Evolutionary conservation across 2,329 filamentous ascomycete genomes (phyloP).

Genomic region (Tolypocladium paradoxum): DNA sequence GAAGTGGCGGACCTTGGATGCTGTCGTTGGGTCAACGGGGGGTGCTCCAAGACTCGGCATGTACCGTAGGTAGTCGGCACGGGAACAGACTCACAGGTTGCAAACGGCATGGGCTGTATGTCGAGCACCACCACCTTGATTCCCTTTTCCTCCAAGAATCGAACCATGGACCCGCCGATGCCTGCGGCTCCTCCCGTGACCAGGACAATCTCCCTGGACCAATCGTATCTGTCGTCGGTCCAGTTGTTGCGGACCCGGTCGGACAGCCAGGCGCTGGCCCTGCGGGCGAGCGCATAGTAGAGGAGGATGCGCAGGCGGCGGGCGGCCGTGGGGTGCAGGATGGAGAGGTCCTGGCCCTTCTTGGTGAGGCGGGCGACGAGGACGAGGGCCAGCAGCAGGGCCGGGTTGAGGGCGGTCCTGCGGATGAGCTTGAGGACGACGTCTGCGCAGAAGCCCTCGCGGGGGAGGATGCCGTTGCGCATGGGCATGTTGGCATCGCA

Average conservation of each 20-base stretch:
- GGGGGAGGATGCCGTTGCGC: conserved; percentile 41
- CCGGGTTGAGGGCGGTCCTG: conserved; percentile 53
- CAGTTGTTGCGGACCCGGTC: conserved; percentile 24
- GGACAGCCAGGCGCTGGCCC: conserved; percentile 19
- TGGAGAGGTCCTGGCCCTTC: conserved; percentile 43
- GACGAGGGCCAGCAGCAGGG: conserved; percentile 51
- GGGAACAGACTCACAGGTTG: conserved; percentile 28
- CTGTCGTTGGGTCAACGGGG: conserved; percentile 8
- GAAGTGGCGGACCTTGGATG: conserved; percentile 53
- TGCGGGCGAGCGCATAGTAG: conserved; percentile 16
- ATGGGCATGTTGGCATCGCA: conserved; percentile 21
- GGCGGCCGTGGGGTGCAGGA: conserved; percentile 39
- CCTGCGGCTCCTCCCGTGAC: conserved; percentile 67
- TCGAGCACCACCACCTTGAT: conserved; percentile 64
- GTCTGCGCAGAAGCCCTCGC: conserved; percentile 50
- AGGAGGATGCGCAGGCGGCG: conserved; percentile 32
- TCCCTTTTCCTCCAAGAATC: conserved; percentile 50
- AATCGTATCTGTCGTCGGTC: conserved; percentile 41
- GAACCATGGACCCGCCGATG: conserved; percentile 58
- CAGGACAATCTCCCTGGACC: conserved; percentile 59
- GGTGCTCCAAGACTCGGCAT: background rate
- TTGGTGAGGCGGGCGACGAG: conserved; percentile 54
- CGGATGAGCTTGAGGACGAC: conserved; percentile 46
- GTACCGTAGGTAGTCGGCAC: too few species aligned
- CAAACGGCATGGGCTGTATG: conserved; percentile 49